phyloP scores from a whole-genome alignment of 192 early-diverging fungal genomes.

The Powellomyces hirtus region DNA sequence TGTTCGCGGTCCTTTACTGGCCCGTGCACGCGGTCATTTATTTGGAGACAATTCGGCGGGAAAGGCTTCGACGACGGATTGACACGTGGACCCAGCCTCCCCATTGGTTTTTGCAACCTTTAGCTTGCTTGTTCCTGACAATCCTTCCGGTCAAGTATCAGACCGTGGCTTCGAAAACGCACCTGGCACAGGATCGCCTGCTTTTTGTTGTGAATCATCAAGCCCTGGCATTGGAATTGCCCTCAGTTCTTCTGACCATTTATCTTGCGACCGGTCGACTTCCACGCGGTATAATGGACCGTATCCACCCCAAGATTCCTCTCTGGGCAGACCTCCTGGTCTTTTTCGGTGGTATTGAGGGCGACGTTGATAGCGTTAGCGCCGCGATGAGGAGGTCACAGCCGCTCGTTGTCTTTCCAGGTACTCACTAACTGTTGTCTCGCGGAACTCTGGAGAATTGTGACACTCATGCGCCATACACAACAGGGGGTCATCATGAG shows the following conservation, averaged over 20 bases:
- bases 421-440: background rate
- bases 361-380: background rate
- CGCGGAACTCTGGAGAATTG: too few species aligned
- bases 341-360: background rate
- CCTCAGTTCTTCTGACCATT: background rate
- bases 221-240: background rate
- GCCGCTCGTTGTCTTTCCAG: background rate
- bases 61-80: background rate
- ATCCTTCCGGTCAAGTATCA: background rate
- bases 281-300: constrained; percentile 1
- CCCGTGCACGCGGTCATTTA: background rate
- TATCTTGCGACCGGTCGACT: background rate
- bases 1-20: background rate
- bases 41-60: background rate
- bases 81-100: background rate
- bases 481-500: too few species aligned
- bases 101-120: background rate
- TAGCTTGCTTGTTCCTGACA: background rate
- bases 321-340: constrained; percentile 1
- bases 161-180: background rate
- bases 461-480: too few species aligned
- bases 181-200: background rate
- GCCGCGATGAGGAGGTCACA: background rate
- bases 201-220: constrained; percentile 4
- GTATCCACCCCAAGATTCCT: background rate